Conservation (phyloP, 495 filamentous ascomycete genomes). For the Trichoderma virens region DNA sequence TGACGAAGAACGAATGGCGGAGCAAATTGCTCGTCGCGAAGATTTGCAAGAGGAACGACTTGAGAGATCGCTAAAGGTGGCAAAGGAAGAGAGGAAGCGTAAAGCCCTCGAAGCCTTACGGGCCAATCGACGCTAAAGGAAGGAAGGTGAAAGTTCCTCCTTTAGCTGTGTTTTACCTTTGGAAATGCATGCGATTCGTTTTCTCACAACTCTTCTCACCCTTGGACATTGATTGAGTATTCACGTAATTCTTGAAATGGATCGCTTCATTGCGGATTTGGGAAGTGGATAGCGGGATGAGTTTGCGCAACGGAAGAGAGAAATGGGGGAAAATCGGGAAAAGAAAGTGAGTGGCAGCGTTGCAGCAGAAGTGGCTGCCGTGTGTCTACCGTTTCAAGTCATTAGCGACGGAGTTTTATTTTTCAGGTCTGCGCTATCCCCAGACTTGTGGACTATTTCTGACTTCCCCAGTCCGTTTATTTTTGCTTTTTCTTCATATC, state of each 20-base stretch:
- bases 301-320: too few relatives aligned
- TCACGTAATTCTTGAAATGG: too few relatives aligned
- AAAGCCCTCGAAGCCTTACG: constrained; percentile 7
- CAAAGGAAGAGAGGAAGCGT: constrained; percentile 39
- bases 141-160: background rate
- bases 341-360: too few relatives aligned
- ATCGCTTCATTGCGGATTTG: too few relatives aligned
- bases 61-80: constrained; percentile 34
- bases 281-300: too few relatives aligned
- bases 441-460: background rate
- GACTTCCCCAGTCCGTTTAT: background rate
- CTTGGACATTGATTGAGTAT: too few relatives aligned
- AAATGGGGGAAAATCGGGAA: too few relatives aligned
- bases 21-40: constrained; percentile 40
- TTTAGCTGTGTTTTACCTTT: too few relatives aligned
- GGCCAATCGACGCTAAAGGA: background rate
- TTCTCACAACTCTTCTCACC: background rate
- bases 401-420: constrained; percentile 7
- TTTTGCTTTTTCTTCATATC: background rate
- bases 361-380: too few relatives aligned
- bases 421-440: background rate
- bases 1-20: constrained; percentile 47
- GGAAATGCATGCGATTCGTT: background rate
- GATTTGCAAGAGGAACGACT: constrained; percentile 41
- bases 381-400: background rate